Evolutionary conservation across 192 early-diverging fungal genomes (phyloP).

Genomic region (Entomortierella beljakovae): DNA sequence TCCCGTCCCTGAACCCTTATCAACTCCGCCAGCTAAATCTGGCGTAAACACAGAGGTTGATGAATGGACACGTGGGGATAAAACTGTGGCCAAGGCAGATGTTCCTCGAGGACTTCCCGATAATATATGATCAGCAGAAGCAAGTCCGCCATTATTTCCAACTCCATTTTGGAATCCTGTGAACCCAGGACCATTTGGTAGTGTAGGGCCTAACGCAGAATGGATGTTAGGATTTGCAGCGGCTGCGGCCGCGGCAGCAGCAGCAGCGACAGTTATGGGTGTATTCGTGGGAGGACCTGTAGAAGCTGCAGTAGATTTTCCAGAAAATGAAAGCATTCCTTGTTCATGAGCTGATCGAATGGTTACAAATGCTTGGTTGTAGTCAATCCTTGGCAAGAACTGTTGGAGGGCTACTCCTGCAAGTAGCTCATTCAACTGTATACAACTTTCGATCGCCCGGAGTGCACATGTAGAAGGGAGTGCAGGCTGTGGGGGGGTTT

Average conservation of each 20-base stretch:
- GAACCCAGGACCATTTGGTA: background rate
- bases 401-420: conserved; percentile 30
- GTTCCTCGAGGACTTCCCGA: background rate
- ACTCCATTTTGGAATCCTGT: background rate
- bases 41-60: conserved; percentile 14
- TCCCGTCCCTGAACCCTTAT: background rate
- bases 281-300: background rate
- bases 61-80: conserved; percentile 5
- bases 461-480: conserved; percentile 26
- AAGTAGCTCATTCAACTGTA: conserved; percentile 35
- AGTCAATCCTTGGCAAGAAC: conserved; percentile 41
- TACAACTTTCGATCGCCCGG: conserved; percentile 34
- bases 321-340: conserved; percentile 26
- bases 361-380: conserved; percentile 21
- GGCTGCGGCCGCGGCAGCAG: too few species aligned
- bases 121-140: background rate
- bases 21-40: background rate
- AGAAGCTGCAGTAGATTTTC: background rate
- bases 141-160: background rate
- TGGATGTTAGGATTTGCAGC: background rate
- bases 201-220: background rate
- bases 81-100: background rate
- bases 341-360: conserved; percentile 37
- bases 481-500: background rate
- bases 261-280: background rate